These are phyloP conservation scores for Globisporangium heterothallicum DNA, from an alignment of 352 stramenopile genomes.

Conservation along the genomic window DNA sequence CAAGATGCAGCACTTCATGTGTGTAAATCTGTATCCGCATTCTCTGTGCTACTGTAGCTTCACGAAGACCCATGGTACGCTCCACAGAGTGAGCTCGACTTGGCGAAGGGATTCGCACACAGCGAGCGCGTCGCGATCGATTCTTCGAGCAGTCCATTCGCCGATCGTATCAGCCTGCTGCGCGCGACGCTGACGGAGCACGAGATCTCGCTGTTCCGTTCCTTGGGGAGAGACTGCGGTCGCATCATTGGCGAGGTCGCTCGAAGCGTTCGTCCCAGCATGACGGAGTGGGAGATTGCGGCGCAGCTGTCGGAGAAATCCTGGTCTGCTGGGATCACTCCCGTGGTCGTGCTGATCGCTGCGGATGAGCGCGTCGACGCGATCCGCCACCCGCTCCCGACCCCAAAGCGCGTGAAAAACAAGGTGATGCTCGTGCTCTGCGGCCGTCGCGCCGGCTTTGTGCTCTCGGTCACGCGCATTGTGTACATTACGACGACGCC, in stretches of 20 bases:
- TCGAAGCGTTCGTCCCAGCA: slow-evolving; percentile 28
- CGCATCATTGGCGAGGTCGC: slow-evolving; percentile 54
- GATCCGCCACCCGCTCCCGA: slow-evolving; percentile 66
- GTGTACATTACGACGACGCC: slow-evolving; percentile 54
- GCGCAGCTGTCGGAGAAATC: slow-evolving; percentile 31
- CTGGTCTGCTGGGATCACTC: slow-evolving; percentile 42
- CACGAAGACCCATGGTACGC: slow-evolving; percentile 56
- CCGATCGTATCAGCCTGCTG: slow-evolving; percentile 26
- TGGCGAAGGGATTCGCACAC: slow-evolving; percentile 33
- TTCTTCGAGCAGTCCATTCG: slow-evolving; percentile 17
- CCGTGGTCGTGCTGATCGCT: slow-evolving; percentile 52
- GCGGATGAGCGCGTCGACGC: slow-evolving; percentile 60
- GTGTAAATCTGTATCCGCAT: too few relatives aligned
- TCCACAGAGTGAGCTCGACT: slow-evolving; percentile 18
- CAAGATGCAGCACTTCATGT: too few relatives aligned
- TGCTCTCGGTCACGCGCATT: slow-evolving; percentile 56
- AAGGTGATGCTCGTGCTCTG: slow-evolving; percentile 79
- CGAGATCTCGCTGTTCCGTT: slow-evolving; percentile 50
- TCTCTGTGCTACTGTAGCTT: too few relatives aligned
- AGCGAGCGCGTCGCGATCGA: slow-evolving; percentile 37
- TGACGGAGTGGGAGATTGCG: slow-evolving; percentile 57
- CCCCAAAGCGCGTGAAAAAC: slow-evolving; percentile 59
- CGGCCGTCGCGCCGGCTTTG: slow-evolving; percentile 52
- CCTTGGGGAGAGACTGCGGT: slow-evolving; percentile 52
- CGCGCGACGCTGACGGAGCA: slow-evolving; percentile 44